Conservation (phyloP, 73 alveolate species). For the Symbiodinium natans region DNA sequence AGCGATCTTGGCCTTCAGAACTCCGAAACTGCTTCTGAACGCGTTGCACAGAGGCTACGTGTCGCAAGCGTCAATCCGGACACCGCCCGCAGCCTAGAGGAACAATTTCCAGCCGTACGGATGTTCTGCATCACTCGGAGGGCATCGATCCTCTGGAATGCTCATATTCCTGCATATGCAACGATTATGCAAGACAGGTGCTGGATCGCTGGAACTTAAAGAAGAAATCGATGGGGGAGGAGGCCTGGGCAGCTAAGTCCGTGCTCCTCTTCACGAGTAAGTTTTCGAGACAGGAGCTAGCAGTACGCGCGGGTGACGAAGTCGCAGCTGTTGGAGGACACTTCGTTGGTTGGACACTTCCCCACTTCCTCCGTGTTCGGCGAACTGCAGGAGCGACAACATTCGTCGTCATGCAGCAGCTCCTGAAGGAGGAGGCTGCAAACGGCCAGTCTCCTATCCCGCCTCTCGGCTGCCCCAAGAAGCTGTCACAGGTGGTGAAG, state of each 20-base stretch:
- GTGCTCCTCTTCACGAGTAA: too few species aligned
- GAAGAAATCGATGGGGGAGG: background rate
- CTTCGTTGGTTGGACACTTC: too few species aligned
- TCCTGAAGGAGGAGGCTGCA: background rate
- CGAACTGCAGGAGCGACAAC: background rate
- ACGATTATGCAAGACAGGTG: background rate
- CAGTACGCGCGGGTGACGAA: background rate
- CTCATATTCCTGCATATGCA: too few species aligned
- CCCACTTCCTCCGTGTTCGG: too few species aligned
- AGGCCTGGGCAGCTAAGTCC: background rate
- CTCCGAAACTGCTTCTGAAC: too few species aligned
- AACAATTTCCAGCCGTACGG: too few species aligned
- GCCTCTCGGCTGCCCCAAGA: too few species aligned
- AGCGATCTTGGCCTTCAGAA: too few species aligned
- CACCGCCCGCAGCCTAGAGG: background rate
- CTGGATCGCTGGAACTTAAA: background rate
- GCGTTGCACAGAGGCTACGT: background rate
- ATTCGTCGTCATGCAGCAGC: background rate
- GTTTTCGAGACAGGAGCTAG: background rate
- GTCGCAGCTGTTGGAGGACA: background rate
- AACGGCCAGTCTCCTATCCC: too few species aligned
- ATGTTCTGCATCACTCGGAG: too few species aligned
- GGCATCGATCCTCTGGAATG: too few species aligned
- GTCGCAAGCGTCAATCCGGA: background rate
- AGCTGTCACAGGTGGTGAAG: background rate